These are phyloP conservation scores for Bruguiera parviflora DNA, from an alignment of 345 rosid species.

Conservation along the genomic window DNA sequence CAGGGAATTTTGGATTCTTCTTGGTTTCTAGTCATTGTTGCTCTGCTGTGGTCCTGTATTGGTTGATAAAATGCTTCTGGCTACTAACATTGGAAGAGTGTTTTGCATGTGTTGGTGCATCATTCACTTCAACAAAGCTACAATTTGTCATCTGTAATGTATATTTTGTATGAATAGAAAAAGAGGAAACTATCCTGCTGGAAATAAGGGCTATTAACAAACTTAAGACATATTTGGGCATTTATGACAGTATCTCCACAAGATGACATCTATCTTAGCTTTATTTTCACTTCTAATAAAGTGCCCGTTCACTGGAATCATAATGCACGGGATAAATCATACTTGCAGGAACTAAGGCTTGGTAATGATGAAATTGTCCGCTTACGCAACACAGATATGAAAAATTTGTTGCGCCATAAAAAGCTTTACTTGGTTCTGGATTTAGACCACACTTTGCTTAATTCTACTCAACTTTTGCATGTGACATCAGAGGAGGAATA, in stretches of 20 bases:
- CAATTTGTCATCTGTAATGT: background rate
- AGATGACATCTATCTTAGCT: background rate
- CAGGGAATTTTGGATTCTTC: background rate
- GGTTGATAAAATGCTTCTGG: background rate
- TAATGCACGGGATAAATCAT: background rate
- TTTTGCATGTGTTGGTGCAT: background rate
- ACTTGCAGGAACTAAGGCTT: conserved; percentile 64
- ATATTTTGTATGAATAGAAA: background rate
- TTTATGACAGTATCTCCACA: background rate
- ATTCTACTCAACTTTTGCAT: conserved; percentile 60
- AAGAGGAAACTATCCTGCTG: background rate
- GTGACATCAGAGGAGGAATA: conserved; percentile 72
- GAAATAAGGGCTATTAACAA: background rate
- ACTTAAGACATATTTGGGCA: background rate
- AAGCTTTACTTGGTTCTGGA: conserved; percentile 83
- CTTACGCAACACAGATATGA: conserved; percentile 57
- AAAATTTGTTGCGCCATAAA: conserved; percentile 44
- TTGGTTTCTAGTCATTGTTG: background rate
- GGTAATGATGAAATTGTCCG: conserved; percentile 63
- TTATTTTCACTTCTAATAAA: background rate
- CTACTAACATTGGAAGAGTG: background rate
- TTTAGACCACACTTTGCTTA: conserved; percentile 80
- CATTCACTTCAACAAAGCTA: background rate
- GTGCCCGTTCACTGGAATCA: background rate
- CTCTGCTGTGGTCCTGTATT: background rate